phyloP scores from a whole-genome alignment of 192 early-diverging fungal genomes.

The Borealophlyctis nickersoniae region DNA sequence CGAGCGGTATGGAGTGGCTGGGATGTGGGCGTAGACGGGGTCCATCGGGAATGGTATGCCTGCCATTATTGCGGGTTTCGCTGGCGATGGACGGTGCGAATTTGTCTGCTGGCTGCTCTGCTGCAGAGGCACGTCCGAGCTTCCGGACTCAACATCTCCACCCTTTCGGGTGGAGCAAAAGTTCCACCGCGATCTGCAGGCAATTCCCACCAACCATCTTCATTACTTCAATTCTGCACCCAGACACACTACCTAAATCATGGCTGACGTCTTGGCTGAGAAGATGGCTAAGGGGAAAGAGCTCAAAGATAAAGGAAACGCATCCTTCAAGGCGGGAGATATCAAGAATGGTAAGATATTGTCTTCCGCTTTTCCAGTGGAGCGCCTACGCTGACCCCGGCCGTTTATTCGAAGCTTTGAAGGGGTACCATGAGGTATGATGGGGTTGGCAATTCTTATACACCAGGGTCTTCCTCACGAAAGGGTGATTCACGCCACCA shows the following conservation, averaged over 20 bases:
- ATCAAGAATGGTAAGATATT: conserved; percentile 11
- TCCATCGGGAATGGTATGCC: too few species aligned
- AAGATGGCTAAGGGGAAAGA: conserved; percentile 27
- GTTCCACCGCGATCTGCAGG: too few species aligned
- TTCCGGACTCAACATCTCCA: too few species aligned
- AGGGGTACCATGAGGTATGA: conserved; percentile 25
- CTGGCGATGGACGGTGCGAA: neutral
- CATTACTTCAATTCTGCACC: too few species aligned
- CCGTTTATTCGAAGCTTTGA: conserved; percentile 16
- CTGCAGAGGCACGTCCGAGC: too few species aligned
- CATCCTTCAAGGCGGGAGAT: conserved; percentile 35
- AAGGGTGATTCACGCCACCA: neutral
- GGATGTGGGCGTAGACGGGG: neutral
- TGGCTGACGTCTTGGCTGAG: conserved; percentile 5
- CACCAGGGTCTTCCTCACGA: neutral
- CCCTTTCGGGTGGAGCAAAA: too few species aligned
- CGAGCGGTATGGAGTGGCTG: neutral
- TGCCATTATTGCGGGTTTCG: neutral
- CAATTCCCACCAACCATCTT: too few species aligned
- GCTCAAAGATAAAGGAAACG: conserved; percentile 43
- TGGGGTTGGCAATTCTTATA: neutral
- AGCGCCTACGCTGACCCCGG: conserved; percentile 1
- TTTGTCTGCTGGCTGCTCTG: too few species aligned
- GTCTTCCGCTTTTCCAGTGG: conserved; percentile 6
- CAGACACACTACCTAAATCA: too few species aligned